A percentile compares a stretch with the other conserved stretches of the same genome.
Conservation (phyloP, 805 yeast genomes). For the Cyberlindnera euphorbiae region DNA sequence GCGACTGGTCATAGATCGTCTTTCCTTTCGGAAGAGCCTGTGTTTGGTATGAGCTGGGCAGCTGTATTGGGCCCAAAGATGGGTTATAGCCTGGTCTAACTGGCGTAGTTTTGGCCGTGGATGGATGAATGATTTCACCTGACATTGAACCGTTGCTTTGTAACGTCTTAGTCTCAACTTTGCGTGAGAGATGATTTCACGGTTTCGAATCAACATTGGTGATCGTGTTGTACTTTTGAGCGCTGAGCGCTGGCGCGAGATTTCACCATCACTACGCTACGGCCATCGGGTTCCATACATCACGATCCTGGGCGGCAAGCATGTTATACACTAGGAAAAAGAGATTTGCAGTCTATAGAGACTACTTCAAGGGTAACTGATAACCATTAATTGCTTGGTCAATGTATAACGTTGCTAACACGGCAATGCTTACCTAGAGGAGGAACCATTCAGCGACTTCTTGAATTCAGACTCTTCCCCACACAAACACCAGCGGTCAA, state of each 20-base stretch:
- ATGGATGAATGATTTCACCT: slow-evolving; percentile 21
- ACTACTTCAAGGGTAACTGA: slow-evolving; percentile 18
- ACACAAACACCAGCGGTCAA: background rate
- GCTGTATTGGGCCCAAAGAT: slow-evolving; percentile 26
- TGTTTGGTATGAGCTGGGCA: slow-evolving; percentile 23
- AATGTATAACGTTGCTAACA: background rate
- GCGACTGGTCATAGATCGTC: slow-evolving; percentile 61
- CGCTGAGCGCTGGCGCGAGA: no score
- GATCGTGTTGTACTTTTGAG: no score
- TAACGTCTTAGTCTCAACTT: background rate
- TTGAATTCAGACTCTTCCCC: slow-evolving; percentile 1
- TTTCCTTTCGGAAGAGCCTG: slow-evolving; percentile 11
- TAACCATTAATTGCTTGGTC: background rate
- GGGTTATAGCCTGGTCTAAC: slow-evolving; percentile 26
- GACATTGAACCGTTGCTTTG: no score
- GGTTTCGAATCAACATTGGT: no score
- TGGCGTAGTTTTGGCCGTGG: slow-evolving; percentile 17
- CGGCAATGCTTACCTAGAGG: slow-evolving; percentile 1
- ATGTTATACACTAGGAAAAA: slow-evolving; percentile 20
- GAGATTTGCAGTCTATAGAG: slow-evolving; percentile 22
- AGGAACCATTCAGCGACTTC: slow-evolving; percentile 4
- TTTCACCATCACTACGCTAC: background rate
- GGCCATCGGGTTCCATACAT: background rate
- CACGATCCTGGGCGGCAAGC: slow-evolving; percentile 3
- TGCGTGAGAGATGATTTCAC: background rate